Conservation (phyloP, 225 moss, liverwort and hornwort species). For the Marchantia paleacea region DNA sequence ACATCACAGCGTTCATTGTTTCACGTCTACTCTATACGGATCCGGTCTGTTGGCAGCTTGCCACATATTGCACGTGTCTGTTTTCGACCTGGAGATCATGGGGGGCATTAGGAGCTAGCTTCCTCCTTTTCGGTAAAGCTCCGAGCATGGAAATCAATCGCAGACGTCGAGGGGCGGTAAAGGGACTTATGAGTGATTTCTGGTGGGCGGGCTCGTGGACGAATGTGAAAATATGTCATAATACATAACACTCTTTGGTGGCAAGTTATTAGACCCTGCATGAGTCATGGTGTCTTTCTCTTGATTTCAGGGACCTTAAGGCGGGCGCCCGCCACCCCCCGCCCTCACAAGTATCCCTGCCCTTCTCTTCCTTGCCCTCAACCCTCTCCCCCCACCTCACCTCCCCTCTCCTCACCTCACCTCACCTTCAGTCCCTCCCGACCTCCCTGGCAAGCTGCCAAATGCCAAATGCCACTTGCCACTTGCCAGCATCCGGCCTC, state of each 20-base stretch:
- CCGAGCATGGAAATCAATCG: not conserved
- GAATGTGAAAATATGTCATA: not conserved
- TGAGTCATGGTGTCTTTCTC: not conserved
- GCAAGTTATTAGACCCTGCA: not conserved
- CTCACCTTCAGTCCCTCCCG: not conserved
- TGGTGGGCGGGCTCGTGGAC: constrained; percentile 4
- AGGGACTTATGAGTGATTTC: not conserved
- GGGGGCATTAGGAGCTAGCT: not conserved
- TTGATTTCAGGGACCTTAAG: not conserved
- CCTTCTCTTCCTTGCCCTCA: not conserved
- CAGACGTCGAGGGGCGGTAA: not conserved
- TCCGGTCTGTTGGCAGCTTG: not conserved
- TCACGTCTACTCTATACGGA: not conserved
- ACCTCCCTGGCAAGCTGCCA: not conserved
- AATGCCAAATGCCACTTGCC: no score
- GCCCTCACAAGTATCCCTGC: not conserved
- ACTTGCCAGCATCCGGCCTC: no score
- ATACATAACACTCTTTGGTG: not conserved
- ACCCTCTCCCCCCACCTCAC: not conserved
- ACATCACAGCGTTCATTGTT: no score
- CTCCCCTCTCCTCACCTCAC: not conserved
- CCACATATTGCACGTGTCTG: not conserved
- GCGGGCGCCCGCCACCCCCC: not conserved
- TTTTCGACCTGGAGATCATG: not conserved
- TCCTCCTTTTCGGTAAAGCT: not conserved